A percentile compares a stretch with the other conserved stretches of the same genome.
Conservation (phyloP, 1,139 yeast species). For the Yamadazyma sp. region DNA sequence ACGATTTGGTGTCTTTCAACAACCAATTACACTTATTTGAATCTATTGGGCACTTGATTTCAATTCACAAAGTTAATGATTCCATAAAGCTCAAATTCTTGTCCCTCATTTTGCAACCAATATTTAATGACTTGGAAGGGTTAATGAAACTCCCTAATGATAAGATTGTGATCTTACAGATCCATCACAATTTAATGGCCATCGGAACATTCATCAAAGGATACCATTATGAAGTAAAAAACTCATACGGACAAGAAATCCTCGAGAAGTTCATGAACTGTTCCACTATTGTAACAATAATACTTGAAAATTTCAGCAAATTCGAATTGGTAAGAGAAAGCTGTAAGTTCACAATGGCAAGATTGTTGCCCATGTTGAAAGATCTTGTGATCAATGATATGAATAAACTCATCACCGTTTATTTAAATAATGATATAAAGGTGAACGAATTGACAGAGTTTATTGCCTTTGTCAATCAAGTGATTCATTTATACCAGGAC, state of each 20-base stretch:
- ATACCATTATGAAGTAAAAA: slow-evolving; percentile 48
- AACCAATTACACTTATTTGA: slow-evolving; percentile 84
- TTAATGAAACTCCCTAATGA: slow-evolving; percentile 10
- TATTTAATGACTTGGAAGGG: slow-evolving; percentile 70
- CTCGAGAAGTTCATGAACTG: slow-evolving; percentile 64
- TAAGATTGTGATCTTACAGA: slow-evolving; percentile 54
- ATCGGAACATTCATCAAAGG: slow-evolving; percentile 90
- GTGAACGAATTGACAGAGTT: slow-evolving; percentile 75
- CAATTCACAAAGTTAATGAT: slow-evolving; percentile 41
- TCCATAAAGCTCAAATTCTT: slow-evolving; percentile 44
- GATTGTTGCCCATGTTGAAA: slow-evolving; percentile 73
- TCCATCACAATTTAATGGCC: slow-evolving; percentile 86
- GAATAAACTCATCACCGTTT: slow-evolving; percentile 71
- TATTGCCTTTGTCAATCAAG: slow-evolving; percentile 82
- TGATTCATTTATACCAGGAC: slow-evolving; percentile 71
- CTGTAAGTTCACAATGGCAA: slow-evolving; percentile 80
- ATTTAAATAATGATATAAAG: slow-evolving; percentile 62
- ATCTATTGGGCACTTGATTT: slow-evolving; percentile 66
- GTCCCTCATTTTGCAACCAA: slow-evolving; percentile 71
- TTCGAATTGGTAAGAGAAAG: slow-evolving; percentile 79
- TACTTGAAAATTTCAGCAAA: slow-evolving; percentile 71
- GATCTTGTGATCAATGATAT: slow-evolving; percentile 52
- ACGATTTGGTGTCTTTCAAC: slow-evolving; percentile 64
- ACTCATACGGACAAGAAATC: slow-evolving; percentile 31
- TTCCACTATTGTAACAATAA: slow-evolving; percentile 80